These are phyloP conservation scores for Choiromyces venosus DNA, from an alignment of 495 filamentous ascomycete species.

Conservation along the genomic window DNA sequence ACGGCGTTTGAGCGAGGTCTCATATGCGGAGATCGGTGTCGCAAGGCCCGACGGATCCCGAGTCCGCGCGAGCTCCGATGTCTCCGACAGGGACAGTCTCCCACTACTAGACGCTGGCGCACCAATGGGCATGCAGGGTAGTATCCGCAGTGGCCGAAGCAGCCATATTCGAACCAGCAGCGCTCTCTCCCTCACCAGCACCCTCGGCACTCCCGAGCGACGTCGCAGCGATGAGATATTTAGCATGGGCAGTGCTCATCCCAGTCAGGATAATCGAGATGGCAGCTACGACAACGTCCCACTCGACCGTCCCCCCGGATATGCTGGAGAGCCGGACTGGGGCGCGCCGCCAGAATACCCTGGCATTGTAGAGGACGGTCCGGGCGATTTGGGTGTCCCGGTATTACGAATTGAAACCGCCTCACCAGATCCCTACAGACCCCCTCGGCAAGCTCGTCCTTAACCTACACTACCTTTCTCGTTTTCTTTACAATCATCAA, in stretches of 20 bases:
- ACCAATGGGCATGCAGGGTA: slow-evolving; percentile 33
- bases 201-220: slow-evolving; percentile 10
- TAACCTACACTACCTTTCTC: background rate
- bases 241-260: slow-evolving; percentile 11
- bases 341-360: slow-evolving; percentile 27
- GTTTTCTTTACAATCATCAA: slow-evolving; percentile 9
- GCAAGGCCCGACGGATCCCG: slow-evolving; percentile 84
- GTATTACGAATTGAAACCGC: slow-evolving; percentile 26
- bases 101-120: slow-evolving; percentile 32
- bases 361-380: background rate
- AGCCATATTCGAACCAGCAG: slow-evolving; percentile 13
- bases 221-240: slow-evolving; percentile 37
- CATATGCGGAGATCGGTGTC: slow-evolving; percentile 78
- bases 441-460: slow-evolving; percentile 12
- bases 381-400: slow-evolving; percentile 18
- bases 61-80: slow-evolving; percentile 57
- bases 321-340: slow-evolving; percentile 12
- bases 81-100: slow-evolving; percentile 33
- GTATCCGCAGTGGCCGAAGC: slow-evolving; percentile 18
- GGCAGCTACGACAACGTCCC: slow-evolving; percentile 11
- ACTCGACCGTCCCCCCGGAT: slow-evolving; percentile 27
- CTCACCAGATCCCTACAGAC: slow-evolving; percentile 21
- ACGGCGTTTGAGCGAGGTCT: slow-evolving; percentile 71
- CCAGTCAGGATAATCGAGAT: slow-evolving; percentile 17
- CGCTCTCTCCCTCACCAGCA: background rate